Base-by-base conservation (phyloP, 345 rosid genomes). In the Brassica nigra region DNA sequence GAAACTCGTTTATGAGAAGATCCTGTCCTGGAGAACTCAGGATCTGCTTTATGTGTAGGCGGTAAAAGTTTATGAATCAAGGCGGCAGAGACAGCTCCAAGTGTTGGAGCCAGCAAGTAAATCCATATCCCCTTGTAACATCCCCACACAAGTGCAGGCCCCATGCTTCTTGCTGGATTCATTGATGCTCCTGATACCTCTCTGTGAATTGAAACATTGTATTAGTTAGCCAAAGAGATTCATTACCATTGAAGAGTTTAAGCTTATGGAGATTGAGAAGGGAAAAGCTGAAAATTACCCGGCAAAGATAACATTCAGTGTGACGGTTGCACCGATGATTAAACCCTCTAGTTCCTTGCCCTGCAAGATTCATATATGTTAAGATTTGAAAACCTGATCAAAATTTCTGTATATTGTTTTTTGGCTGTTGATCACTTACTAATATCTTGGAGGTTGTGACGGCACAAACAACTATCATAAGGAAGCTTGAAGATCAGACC, bases 401-500 rank as follows among this genome's bases (percentile, higher is more conserved):
- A 68, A 27, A 74, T 5, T 37, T 39, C 66, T 52, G 20, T 33
- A 11, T 49, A 8, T 9, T 54, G 64, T 65, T 54, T n/a, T 23
- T 37, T 29, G 49, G 12, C 18, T 71, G 20, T 29, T 23, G 49
- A 29, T 73, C 28, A 81, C 95, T 80, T 76, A 92, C 97, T 3
- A 94, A 91, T 86, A 94, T 85, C 79, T 87, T 91, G 71, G 94
- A 88, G 0, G 95, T 92, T 58, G 94, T 91, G 16, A 91, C 85
- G 4, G 95, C 99, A 5, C 92, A 91, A 1, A 92, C 83, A 65
- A 95, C 70, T 31, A 95, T 88, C 99, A 95, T 89, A 81, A 95
- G 97, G 82, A 88, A 92, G 83, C 86, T 71, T 95, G 99, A 70
- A 86, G 23, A 16, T 89, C 37, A 5, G 98, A 74, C 0, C 97